Conservation (phyloP, 257 asterid species). For the Primulina tabacum region DNA sequence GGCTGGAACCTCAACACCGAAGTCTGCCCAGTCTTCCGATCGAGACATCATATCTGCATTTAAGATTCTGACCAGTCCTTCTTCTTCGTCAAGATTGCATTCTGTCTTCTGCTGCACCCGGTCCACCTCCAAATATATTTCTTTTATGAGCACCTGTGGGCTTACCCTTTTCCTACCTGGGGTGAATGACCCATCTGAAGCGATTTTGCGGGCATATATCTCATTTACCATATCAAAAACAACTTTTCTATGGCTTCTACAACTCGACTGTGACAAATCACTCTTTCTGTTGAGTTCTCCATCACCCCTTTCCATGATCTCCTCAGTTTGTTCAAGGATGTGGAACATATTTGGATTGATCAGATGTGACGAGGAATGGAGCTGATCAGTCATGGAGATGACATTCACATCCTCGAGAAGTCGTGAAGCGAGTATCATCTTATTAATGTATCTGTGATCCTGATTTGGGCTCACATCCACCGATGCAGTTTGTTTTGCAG, state of each 20-base stretch:
- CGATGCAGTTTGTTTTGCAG: conserved; percentile 22
- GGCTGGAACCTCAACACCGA: conserved; percentile 53
- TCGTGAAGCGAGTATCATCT: conserved; percentile 63
- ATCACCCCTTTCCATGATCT: conserved; percentile 23
- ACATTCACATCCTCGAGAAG: conserved; percentile 47
- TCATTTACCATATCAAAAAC: conserved; percentile 76
- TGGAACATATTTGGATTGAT: conserved; percentile 70
- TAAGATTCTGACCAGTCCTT: conserved; percentile 41
- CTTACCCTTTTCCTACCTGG: conserved; percentile 32
- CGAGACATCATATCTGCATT: conserved; percentile 54
- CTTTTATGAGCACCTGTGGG: conserved; percentile 60
- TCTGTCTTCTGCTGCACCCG: conserved; percentile 40
- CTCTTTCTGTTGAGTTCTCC: conserved; percentile 26
- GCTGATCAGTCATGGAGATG: conserved; percentile 45
- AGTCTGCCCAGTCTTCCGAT: conserved; percentile 61
- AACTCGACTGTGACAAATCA: conserved; percentile 28
- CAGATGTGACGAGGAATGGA: conserved; percentile 50
- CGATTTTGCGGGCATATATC: conserved; percentile 49
- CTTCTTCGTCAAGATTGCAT: conserved; percentile 48
- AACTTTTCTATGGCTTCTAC: conserved; percentile 58
- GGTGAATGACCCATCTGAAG: conserved; percentile 39
- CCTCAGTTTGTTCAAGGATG: conserved; percentile 71
- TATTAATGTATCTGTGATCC: conserved; percentile 58
- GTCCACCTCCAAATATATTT: conserved; percentile 59
- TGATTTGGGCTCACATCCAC: conserved; percentile 36